These are phyloP conservation scores for Salix koriyanagi DNA, from an alignment of 345 rosid genomes.

Conservation along the genomic window DNA sequence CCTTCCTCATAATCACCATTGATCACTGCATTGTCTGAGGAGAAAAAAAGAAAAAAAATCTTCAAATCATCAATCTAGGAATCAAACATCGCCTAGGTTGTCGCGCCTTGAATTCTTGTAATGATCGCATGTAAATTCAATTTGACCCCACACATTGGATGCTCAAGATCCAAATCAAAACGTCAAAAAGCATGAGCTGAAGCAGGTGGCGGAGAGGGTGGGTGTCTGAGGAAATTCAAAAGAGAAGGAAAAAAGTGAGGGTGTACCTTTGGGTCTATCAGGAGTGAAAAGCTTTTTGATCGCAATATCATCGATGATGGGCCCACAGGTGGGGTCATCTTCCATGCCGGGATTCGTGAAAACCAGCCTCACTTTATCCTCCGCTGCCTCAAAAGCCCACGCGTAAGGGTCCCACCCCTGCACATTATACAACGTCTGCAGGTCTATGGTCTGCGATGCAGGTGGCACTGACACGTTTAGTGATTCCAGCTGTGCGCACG, in stretches of 20 bases:
- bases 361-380: constrained; percentile 44
- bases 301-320: constrained; percentile 83
- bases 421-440: constrained; percentile 87
- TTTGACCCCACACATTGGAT: constrained; percentile 2
- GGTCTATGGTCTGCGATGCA: constrained; percentile 73
- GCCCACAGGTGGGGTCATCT: constrained; percentile 97
- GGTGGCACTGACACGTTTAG: constrained; percentile 80
- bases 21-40: constrained; percentile 68
- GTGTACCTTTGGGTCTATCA: constrained; percentile 70
- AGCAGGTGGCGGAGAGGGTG: background rate
- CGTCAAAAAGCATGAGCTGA: constrained; percentile 8
- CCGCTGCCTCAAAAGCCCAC: constrained; percentile 78
- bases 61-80: background rate
- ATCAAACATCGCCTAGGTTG: background rate
- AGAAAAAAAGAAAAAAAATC: background rate
- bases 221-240: background rate
- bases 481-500: constrained; percentile 94
- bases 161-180: background rate
- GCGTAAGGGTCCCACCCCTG: constrained; percentile 99
- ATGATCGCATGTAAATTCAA: background rate
- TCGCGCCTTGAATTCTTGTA: background rate
- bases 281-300: constrained; percentile 84
- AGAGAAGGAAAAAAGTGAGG: background rate
- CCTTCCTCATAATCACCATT: constrained; percentile 93
- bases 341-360: constrained; percentile 95